Evolutionary conservation across 495 filamentous ascomycete genomes (phyloP), one percentile per base, ranked within the genome.

Genomic region (Cenococcum geophilum): DNA sequence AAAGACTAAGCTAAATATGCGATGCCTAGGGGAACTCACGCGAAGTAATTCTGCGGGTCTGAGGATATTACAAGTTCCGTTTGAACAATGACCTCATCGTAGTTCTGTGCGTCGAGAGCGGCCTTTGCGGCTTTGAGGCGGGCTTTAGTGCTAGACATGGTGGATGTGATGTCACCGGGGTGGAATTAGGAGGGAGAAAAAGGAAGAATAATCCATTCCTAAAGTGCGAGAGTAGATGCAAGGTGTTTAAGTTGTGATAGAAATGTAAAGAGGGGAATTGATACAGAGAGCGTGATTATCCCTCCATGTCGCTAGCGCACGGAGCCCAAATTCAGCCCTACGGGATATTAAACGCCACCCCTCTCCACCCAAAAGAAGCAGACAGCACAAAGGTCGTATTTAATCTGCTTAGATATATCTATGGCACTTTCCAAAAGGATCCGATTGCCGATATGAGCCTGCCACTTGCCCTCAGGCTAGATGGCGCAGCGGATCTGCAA

Each of bases 21-120:
- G 27, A 32, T 32, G 27, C 27, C 6, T 32, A 3, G 6, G 56
- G 8, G 21, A 14, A 55, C 82, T 57, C 73, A 92, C 87, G 85
- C 89, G 73, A 89, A 85, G 73, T 96, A 96, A 70, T 86, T 92
- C 55, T 86, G 79, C 21, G 86, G 76, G 63, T 98, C 91, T 63
- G 80, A 78, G 35, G 83, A 74, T 55, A 96, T 75, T 42, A 91
- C 71, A 37, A 74, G 79, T 64, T 85, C 80, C 18, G 86, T 84
- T 66, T 89, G 83, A 20, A 80, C 75, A 55, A 86, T 78, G 36
- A 88, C 90, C 60, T 82, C 81, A 65, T 83, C 82, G 77, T 85
- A 97, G 66, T 95, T 88, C 61, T 88, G 82, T 36, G 86, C 81
- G 70, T 92, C 88, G 59, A 96, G 77, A 55, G 88, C 86, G 51